A percentile compares a stretch with the other conserved stretches of the same genome.
phyloP scores from a whole-genome alignment of 140 eudicot species.

The Cichorium intybus region DNA sequence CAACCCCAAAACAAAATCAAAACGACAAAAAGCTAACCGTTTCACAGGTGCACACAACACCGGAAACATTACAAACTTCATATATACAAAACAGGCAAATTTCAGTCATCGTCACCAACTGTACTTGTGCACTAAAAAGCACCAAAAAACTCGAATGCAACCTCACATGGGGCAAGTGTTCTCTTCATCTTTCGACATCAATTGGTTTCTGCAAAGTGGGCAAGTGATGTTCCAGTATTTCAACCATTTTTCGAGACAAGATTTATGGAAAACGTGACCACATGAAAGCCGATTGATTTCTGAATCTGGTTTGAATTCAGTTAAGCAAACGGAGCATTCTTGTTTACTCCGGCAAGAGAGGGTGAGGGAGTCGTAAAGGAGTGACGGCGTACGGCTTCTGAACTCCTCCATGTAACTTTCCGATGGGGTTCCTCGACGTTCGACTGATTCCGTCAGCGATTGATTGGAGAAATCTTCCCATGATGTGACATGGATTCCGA shows the following conservation, averaged over 20 bases:
- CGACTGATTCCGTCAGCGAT: slow-evolving; percentile 36
- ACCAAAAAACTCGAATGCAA: slow-evolving; percentile 4
- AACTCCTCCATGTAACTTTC: slow-evolving; percentile 75
- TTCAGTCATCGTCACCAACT: slow-evolving; percentile 14
- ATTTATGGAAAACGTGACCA: slow-evolving; percentile 76
- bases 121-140: slow-evolving; percentile 1
- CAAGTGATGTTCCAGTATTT: slow-evolving; percentile 70
- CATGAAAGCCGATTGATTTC: slow-evolving; percentile 73
- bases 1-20: slow-evolving; percentile 17
- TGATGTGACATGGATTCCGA: slow-evolving; percentile 57
- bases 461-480: slow-evolving; percentile 59
- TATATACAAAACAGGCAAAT: slow-evolving; percentile 38
- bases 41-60: slow-evolving; percentile 44
- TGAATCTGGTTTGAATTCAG: slow-evolving; percentile 58
- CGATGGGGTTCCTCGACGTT: slow-evolving; percentile 48
- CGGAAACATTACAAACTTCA: slow-evolving; percentile 35
- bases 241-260: slow-evolving; percentile 77
- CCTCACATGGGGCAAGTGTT: slow-evolving; percentile 64
- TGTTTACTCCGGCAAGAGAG: slow-evolving; percentile 42
- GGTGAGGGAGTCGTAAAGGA: slow-evolving; percentile 54
- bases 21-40: slow-evolving; percentile 22
- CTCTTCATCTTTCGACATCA: slow-evolving; percentile 54
- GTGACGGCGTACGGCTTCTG: slow-evolving; percentile 59
- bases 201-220: slow-evolving; percentile 74
- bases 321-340: slow-evolving; percentile 79